Base-by-base conservation (phyloP, 139 green algal genomes). In the Tetratostichococcus sp. region DNA sequence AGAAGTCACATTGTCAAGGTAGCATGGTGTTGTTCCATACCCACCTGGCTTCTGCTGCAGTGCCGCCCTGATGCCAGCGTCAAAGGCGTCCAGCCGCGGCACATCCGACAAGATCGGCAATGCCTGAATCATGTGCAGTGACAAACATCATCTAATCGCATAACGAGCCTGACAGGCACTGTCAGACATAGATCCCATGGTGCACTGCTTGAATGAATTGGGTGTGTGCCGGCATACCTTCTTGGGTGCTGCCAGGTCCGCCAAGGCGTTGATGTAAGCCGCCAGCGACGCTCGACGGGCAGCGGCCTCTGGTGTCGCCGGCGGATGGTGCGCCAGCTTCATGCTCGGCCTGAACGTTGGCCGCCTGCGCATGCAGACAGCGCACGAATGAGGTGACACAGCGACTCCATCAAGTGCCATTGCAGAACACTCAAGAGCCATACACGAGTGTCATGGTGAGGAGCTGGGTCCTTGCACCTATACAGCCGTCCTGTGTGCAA, bases 331-430 rank as follows among this genome's bases (percentile, higher is more conserved):
- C 35, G 39, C 67, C 33, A 78, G 66, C 31, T 81, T 81, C 77
- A 89, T 86, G 43, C 32, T 59, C 0, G 89, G 85, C 22, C 91
- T 73, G 77, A 84, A 94, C 22, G 90, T 94, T 30, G 89, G 87
- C 26, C 88, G 75, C 88, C 85, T 89, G 77, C 69, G 62, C n/a
- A 39, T 30, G 25, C 11, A 8, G 14, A 28, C 11, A 25, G 19
- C 39, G 11, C 50, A 26, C 11, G 50, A 62, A 26, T 50, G 39
- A 50, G 39, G 8, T 50, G 39, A n/a, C n/a, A n/a, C n/a, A n/a
- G n/a, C n/a, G n/a, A n/a, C n/a, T n/a, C n/a, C n/a, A n/a, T n/a
- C n/a, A n/a, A n/a, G n/a, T n/a, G n/a, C n/a, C n/a, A n/a, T n/a
- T n/a, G n/a, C n/a, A n/a, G n/a, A n/a, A n/a, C n/a, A n/a, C n/a